Evolutionary conservation across 208 protist species (phyloP).

Genomic region (Perkinsela sp.): DNA sequence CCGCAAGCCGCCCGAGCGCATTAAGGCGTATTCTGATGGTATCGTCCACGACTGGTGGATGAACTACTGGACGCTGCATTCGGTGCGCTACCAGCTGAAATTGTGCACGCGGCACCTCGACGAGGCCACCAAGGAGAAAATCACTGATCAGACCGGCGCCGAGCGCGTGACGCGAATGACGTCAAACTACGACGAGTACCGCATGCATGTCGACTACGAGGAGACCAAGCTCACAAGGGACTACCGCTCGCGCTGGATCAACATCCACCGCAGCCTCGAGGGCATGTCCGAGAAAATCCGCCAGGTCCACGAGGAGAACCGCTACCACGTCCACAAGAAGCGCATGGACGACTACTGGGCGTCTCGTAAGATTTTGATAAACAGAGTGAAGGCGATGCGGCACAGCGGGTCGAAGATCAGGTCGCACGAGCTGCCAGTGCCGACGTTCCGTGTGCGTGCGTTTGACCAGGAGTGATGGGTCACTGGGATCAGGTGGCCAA

Average conservation of each 20-base stretch:
- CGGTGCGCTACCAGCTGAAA: constrained; percentile 45
- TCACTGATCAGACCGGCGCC: background rate
- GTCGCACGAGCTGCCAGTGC: background rate
- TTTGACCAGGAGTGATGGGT: background rate
- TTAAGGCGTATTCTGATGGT: constrained; percentile 43
- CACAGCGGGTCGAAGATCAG: constrained; percentile 16
- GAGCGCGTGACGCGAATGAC: constrained; percentile 17
- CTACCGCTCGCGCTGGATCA: constrained; percentile 64
- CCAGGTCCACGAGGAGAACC: constrained; percentile 48
- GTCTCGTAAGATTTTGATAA: constrained; percentile 53
- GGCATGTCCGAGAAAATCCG: constrained; percentile 56
- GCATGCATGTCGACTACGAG: constrained; percentile 60
- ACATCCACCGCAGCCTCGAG: constrained; percentile 54
- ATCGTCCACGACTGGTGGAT: constrained; percentile 60
- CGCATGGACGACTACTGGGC: constrained; percentile 62
- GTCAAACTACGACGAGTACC: constrained; percentile 61
- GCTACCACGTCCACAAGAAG: constrained; percentile 49
- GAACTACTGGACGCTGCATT: constrained; percentile 67
- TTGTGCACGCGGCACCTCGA: constrained; percentile 10
- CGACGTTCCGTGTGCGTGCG: background rate
- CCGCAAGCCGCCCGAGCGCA: constrained; percentile 42
- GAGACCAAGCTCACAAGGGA: constrained; percentile 50
- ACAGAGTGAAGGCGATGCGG: constrained; percentile 60
- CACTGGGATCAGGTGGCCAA: too few species aligned
- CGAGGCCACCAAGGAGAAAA: background rate